Percentiles rank a stretch among this genome's conserved stretches.
These are phyloP conservation scores for Aspergillus leporis DNA, from an alignment of 495 filamentous ascomycete species.

Conservation along the genomic window DNA sequence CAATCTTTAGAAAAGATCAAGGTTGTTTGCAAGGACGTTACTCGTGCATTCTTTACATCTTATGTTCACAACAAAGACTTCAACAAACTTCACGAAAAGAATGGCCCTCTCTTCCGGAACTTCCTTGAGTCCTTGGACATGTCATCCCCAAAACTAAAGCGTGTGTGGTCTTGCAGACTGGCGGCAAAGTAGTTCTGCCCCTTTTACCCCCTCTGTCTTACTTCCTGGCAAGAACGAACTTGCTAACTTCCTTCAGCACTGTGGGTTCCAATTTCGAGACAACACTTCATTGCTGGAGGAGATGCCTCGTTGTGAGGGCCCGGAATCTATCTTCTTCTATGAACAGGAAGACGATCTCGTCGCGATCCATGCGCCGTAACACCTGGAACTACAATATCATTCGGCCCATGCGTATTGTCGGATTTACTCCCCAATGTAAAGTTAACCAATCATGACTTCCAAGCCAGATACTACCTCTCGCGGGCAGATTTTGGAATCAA, in stretches of 20 bases:
- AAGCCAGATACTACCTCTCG: not conserved
- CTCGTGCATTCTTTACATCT: slow-evolving; percentile 29
- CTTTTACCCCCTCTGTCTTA: no score
- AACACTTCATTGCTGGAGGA: not conserved
- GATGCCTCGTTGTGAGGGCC: slow-evolving; percentile 7
- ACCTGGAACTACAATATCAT: slow-evolving; percentile 25
- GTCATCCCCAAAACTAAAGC: slow-evolving; percentile 5
- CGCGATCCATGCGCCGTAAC: slow-evolving; percentile 2
- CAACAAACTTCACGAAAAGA: slow-evolving; percentile 4
- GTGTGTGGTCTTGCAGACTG: slow-evolving; percentile 9
- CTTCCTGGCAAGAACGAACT: not conserved
- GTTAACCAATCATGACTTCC: not conserved
- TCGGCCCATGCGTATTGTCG: slow-evolving; percentile 19
- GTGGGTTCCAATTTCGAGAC: not conserved
- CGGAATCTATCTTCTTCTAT: slow-evolving; percentile 11
- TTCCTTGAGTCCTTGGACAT: slow-evolving; percentile 17
- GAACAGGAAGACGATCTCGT: slow-evolving; percentile 12
- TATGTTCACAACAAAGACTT: slow-evolving; percentile 30
- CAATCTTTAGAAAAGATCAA: slow-evolving; percentile 12
- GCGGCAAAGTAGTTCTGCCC: slow-evolving; percentile 9
- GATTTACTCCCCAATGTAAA: slow-evolving; percentile 7
- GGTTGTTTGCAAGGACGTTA: slow-evolving; percentile 19
- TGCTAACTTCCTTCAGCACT: slow-evolving; percentile 8
- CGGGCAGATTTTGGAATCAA: slow-evolving; percentile 13
- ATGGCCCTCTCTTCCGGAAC: slow-evolving; percentile 23